These are phyloP conservation scores for Wallacemonas sp. DNA, from an alignment of 208 protist species.

Conservation along the genomic window DNA sequence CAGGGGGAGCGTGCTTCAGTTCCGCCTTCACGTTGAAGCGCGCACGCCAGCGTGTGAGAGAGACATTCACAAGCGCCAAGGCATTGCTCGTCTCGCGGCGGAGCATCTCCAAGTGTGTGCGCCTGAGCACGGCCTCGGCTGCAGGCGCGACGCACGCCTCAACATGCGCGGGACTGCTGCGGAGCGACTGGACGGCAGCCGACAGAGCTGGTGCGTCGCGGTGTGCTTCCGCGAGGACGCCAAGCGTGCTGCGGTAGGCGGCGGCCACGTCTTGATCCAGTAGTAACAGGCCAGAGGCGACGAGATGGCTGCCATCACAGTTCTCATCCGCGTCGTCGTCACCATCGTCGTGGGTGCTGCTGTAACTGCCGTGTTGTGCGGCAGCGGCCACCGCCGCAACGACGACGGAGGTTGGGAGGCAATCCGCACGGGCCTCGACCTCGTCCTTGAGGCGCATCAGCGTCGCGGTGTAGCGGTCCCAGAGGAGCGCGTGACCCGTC, in stretches of 20 bases:
- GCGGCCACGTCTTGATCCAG: background rate
- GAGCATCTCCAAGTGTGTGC: background rate
- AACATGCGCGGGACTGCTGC: background rate
- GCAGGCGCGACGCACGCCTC: background rate
- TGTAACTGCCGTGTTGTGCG: background rate
- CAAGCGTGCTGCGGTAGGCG: background rate
- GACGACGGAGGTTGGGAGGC: background rate
- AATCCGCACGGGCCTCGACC: conserved; percentile 6
- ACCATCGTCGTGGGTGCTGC: background rate
- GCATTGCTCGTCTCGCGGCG: background rate
- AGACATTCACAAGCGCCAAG: background rate
- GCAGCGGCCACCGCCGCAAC: background rate
- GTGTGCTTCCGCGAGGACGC: background rate
- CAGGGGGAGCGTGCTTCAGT: background rate
- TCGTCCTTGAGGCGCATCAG: background rate
- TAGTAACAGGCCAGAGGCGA: background rate
- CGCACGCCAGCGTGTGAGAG: background rate
- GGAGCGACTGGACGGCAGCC: background rate
- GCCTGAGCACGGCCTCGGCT: background rate
- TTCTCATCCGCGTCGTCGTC: background rate
- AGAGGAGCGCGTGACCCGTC: conserved; percentile 3
- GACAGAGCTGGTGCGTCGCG: no score
- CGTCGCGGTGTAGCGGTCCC: background rate
- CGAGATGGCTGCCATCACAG: background rate
- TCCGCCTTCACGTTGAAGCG: conserved; percentile 5